Base-by-base conservation (phyloP, 1,284 basidiomycete genomes). In the Lignosus rhinocerotis region DNA sequence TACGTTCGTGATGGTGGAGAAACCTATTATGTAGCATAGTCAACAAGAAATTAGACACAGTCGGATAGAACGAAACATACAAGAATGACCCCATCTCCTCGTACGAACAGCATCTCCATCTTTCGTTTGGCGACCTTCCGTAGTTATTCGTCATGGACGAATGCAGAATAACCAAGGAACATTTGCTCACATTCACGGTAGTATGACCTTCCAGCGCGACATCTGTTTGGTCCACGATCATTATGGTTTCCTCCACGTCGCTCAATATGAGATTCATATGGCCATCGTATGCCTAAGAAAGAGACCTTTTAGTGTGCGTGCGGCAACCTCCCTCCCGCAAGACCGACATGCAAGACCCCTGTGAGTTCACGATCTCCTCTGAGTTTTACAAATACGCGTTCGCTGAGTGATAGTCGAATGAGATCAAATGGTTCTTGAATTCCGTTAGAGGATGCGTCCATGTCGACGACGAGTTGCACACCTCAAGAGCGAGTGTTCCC, bases 251-350 rank as follows among this genome's bases (percentile, higher is more conserved):
- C 72, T 98, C 96, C 9, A 98, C 97, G 70, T 98, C 93, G 63
- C 92, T 96, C 64, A 99, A 81, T 62, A 99, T 98, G 69, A 99
- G 81, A 75, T 99, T 99, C 96, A 99, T 98, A 76, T 99, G 97
- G 25, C 96, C 96, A 77, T 99, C 97, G 72, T 99, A 99, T 17
- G 97, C 96, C 96, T 98, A 66, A 21, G 17, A 66, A 61, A 65
- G 51, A 55, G 17, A 51, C 59, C 48, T 9, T 56, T 61, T 52
- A 64, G 46, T 21, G 45, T 32, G 11, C 33, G 30, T 30, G 36
- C 19, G 57, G 38, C 49, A 43, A 46, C 9, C 53, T 48, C 54
- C 31, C 31, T 31, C 32, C 21, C 33, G 48, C 38, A 51, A 25
- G 42, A 74, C 92, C 55, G 71, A 96, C 95, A 77, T 99, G 97